Evolutionary conservation across 2,329 filamentous ascomycete species (phyloP).

Genomic region (Monilinia fructicola): DNA sequence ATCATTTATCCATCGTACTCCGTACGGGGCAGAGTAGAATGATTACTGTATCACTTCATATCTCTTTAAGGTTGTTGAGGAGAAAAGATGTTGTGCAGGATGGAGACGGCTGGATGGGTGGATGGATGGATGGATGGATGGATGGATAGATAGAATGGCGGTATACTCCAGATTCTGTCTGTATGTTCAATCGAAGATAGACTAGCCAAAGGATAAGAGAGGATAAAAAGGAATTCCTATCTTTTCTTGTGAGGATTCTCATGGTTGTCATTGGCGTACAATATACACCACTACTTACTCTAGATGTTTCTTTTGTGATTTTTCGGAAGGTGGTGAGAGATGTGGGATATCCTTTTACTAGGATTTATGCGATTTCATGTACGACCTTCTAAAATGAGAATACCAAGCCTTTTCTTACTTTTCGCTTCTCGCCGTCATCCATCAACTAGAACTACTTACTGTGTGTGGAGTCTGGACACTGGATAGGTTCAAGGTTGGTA

Average conservation of each 20-base stretch:
- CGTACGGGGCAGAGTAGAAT: no score
- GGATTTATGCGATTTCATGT: not conserved
- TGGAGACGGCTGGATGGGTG: no score
- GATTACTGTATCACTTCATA: no score
- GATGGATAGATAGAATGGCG: no score
- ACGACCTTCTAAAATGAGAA: conserved; percentile 19
- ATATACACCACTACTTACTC: no score
- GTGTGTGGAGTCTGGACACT: no score
- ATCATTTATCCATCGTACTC: not conserved
- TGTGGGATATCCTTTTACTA: not conserved
- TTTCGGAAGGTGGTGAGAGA: conserved; percentile 12
- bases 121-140: no score
- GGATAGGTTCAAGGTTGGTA: no score
- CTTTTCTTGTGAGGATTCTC: not conserved
- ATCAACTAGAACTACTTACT: not conserved
- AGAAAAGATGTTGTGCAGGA: conserved; percentile 13
- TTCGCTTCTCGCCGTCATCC: conserved; percentile 20
- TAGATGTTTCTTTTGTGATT: not conserved
- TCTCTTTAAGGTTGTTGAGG: not conserved
- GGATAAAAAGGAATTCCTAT: not conserved
- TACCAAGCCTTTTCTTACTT: not conserved
- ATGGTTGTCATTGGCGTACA: not conserved
- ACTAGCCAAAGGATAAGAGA: not conserved
- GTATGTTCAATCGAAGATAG: no score
- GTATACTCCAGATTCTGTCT: no score